phyloP scores from a whole-genome alignment of 805 yeast species.

The Starmerella tilneyi region DNA sequence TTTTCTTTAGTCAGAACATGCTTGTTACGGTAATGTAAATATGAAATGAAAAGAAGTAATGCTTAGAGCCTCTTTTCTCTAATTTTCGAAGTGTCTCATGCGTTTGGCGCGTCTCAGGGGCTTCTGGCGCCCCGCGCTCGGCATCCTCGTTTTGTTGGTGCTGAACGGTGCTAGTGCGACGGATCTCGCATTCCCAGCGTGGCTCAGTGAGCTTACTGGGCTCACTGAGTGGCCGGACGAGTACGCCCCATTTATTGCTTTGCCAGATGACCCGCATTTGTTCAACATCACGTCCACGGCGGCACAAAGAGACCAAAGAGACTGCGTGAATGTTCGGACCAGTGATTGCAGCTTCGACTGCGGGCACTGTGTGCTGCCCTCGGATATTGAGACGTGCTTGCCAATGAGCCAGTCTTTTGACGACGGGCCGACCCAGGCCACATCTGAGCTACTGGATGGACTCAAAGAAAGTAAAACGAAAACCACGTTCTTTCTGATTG shows the following conservation, averaged over 20 bases:
- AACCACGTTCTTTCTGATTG: slow-evolving; percentile 77
- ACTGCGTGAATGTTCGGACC: slow-evolving; percentile 21
- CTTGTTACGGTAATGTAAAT: slow-evolving; percentile 5
- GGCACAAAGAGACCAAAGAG: slow-evolving; percentile 20
- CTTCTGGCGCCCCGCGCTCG: background rate
- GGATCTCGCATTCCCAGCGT: slow-evolving; percentile 46
- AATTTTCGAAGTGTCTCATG: too few species aligned
- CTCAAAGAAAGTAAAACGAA: slow-evolving; percentile 36
- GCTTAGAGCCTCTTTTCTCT: too few species aligned
- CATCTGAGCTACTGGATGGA: slow-evolving; percentile 48
- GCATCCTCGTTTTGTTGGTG: background rate
- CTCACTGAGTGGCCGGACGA: slow-evolving; percentile 71
- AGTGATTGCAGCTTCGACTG: slow-evolving; percentile 78
- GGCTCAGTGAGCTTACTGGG: slow-evolving; percentile 72
- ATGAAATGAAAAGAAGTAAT: background rate
- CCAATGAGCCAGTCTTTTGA: slow-evolving; percentile 79
- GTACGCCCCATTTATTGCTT: slow-evolving; percentile 65
- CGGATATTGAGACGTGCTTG: slow-evolving; percentile 69
- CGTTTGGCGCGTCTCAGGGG: background rate
- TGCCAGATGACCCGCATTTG: slow-evolving; percentile 52
- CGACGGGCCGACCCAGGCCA: slow-evolving; percentile 81
- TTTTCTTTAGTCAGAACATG: background rate
- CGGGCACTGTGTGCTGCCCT: slow-evolving; percentile 59
- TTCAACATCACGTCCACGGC: slow-evolving; percentile 43
- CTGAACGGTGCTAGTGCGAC: too few species aligned